Base-by-base conservation (phyloP, 768 basidiomycete species). In the Boletus pseudo-olivaceus region DNA sequence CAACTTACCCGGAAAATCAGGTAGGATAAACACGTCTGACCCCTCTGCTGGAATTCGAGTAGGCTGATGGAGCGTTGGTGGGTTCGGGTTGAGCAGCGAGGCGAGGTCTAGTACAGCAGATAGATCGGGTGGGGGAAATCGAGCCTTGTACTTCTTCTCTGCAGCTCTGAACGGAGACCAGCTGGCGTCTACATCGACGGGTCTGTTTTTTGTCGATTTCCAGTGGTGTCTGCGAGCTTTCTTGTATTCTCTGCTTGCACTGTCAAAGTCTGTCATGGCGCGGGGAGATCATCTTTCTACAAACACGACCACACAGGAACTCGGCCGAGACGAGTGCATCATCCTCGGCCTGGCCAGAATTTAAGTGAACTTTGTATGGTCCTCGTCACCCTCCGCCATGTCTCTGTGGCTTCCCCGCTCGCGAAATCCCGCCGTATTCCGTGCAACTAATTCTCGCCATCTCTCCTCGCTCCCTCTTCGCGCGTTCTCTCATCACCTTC, bases 111-210 rank as follows among this genome's bases (percentile, higher is more conserved):
- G 76, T 17, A 88, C 87, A 39, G 71, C 67, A 26, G 78, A 78
- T 8, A 93, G 76, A 72, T 90, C 84, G 3, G 85, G 89, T 0
- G 87, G 89, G 5, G 89, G 89, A 63, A 88, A 91, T 30, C 80
- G 78, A 0, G 87, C 77, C 70, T 92, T 93, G 78, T 81, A 93
- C 40, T 75, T 79, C 71, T 93, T 93, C 70, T 93, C 91, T 26
- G 83, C 83, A 0, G 78, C 78, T 63, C 91, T 77, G 67, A 93
- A 93, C 0, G 87, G 78, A 0, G 90, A 82, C 87, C 87, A 90
- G 42, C 78, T 76, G 11, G 68, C 57, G n/a, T 82, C 79, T 7
- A 74, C 55, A 27, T 76, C 71, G 0, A 62, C 62, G 12, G 68
- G 70, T 63, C 82, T 78, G 62, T 82, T 79, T 57, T 72, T 81